Base-by-base conservation (phyloP, 306 rosid genomes). In the Adenanthera pavonina region DNA sequence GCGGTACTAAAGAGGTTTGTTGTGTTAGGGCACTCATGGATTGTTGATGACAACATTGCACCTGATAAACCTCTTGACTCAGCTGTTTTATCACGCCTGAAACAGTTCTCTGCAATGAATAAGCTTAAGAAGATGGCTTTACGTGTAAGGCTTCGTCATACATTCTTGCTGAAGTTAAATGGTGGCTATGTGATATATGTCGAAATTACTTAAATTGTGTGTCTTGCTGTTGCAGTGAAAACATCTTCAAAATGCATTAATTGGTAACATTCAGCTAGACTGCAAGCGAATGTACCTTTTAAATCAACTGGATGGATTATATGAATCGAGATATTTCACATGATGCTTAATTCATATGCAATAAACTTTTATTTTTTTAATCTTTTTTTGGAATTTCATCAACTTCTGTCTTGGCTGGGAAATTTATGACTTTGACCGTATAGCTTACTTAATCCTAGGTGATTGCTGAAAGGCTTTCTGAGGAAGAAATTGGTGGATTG, bases 51-150 rank as follows among this genome's bases (percentile, higher is more conserved):
- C 85, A 82, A 70, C 49, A 74, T 83, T 60, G 91, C 92, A 72
- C 91, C 92, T 6, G 92, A 89, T 84, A 87, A 81, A 77, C 92
- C 92, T 67, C 86, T 89, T 57, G 91, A 89, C 74, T 89, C 92
- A 44, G 89, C 92, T 38, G 92, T 89, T 77, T 77, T 89, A 74
- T 85, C 89, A 19, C 91, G 91, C 48, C 76, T 89, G 74, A 87
- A 85, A 77, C 88, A 89, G 59, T 89, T 89, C 85, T 89, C 89
- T 64, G 89, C 88, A 44, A 89, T 89, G 92, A 89, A 89, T 83
- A 89, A 89, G 79, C 87, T 89, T 71, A 89, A 89, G 79, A 89
- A 86, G 89, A 86, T 89, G 92, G 92, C 92, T 65, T 75, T 89
- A 75, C 92, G 84, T 51, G 92, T 86, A 86, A 86, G 90, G 74